Evolutionary conservation across 2,329 filamentous ascomycete species (phyloP), one percentile per base, ranked within the genome.

Genomic region (Fusarium verrucosum): DNA sequence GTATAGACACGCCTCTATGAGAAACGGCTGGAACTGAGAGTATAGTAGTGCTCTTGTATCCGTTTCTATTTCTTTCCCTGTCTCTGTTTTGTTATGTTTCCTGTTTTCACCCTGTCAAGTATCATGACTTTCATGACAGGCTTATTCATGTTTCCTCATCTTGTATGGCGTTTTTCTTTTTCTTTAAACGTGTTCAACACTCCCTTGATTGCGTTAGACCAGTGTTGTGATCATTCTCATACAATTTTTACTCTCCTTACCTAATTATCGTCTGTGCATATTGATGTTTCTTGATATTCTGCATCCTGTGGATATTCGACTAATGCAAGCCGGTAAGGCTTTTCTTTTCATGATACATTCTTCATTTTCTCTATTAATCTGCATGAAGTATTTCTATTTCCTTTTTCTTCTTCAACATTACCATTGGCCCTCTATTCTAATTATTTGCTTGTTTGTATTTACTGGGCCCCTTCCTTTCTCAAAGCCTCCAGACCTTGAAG

Each of bases 401-500:
- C 36, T 20, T 16, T 52, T 50, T 53, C 35, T 10, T 28, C 17
- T 25, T 8, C n/a, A 32, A 7, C 5, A 41, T 36, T 14, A 22
- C 16, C 25, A 40, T 40, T 28, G 23, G 41, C 10, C 22, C 10
- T 41, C 23, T 16, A 17, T 26, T 28, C 19, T 40, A 32, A 36
- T 28, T 40, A 16, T 45, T 17, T 36, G 17, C 46, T 13, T 17
- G 11, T 7, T 23, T 20, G 35, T 20, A 45, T 50, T 26, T 41
- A 37, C 17, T 53, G 33, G 17, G 10, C 14, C 22, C 11, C 17
- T 55, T 54, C 42, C 23, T 37, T 52, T 41, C 20, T 57, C 73
- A 92, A 72, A 17, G 82, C 84, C 74, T 82, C 81, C 54, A 94
- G 88, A 0, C 85, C 92, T 61, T 84, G 82, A 52, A 88, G 70